These are phyloP conservation scores for Hirschfeldia incana DNA, from an alignment of 345 rosid species.

Conservation along the genomic window DNA sequence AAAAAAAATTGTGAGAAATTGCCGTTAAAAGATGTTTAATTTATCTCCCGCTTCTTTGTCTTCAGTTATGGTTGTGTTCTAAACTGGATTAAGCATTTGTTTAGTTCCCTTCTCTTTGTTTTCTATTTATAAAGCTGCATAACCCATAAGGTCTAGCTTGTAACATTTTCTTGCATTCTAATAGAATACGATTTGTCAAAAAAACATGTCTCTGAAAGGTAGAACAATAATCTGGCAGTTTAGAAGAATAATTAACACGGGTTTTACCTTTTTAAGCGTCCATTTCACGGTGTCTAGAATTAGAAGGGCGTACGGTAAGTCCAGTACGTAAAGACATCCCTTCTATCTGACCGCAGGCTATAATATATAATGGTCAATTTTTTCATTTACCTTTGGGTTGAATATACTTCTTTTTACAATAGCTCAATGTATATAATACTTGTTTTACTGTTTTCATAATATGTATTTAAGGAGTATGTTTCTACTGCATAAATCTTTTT, in stretches of 20 bases:
- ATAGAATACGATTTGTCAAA: neutral
- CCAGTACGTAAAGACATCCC: neutral
- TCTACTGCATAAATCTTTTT: no score
- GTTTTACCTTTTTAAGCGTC: neutral
- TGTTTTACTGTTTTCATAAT: no score
- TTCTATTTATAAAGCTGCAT: neutral
- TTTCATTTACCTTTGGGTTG: neutral
- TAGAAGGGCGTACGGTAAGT: neutral
- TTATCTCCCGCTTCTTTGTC: neutral
- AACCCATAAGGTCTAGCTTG: neutral
- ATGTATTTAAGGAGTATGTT: no score
- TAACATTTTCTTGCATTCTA: neutral
- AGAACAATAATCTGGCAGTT: neutral
- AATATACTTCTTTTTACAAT: neutral
- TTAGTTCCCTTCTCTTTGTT: neutral
- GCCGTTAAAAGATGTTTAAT: neutral
- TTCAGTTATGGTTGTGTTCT: neutral
- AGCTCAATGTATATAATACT: no score
- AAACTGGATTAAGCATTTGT: neutral
- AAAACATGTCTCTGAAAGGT: neutral
- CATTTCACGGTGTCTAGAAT: neutral
- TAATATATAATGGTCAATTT: neutral
- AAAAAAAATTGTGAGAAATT: neutral
- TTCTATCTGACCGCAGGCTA: neutral
- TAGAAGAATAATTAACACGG: neutral